These are phyloP conservation scores for Solanum habrochaites DNA, from an alignment of 257 asterid species.

Conservation along the genomic window DNA sequence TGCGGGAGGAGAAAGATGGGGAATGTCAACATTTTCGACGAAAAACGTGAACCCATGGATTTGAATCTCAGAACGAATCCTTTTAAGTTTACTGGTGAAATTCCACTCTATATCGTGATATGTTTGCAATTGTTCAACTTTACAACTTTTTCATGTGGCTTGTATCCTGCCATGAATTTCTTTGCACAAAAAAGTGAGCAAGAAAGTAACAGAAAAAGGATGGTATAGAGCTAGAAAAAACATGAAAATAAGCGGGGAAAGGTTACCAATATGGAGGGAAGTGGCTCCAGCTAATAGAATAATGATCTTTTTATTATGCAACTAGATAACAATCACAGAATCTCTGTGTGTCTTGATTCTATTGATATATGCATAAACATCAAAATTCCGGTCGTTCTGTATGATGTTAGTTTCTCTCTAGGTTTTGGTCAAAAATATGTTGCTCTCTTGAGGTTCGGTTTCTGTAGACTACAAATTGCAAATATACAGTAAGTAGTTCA, in stretches of 20 bases:
- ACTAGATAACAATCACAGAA: background rate
- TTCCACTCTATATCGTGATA: conserved; percentile 26
- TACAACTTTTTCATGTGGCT: conserved; percentile 36
- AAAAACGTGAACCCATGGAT: conserved; percentile 47
- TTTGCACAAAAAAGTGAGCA: background rate
- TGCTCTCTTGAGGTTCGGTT: conserved; percentile 32
- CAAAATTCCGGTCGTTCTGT: background rate
- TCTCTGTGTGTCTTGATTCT: background rate
- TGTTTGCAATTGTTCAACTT: conserved; percentile 31
- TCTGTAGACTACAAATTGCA: conserved; percentile 31
- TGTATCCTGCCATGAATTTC: conserved; percentile 40
- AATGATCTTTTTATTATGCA: background rate
- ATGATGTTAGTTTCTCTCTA: background rate
- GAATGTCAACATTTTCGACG: conserved; percentile 35
- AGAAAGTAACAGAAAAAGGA: background rate
- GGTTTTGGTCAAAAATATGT: background rate
- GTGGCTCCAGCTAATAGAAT: background rate
- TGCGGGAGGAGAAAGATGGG: conserved; percentile 51
- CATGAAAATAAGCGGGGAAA: background rate
- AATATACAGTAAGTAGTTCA: conserved; percentile 1
- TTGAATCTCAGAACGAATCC: conserved; percentile 62
- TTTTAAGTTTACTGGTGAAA: conserved; percentile 38
- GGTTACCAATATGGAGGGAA: background rate
- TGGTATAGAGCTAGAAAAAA: background rate
- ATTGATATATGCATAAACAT: background rate